phyloP scores from a whole-genome alignment of 257 asterid species.

The Linaria vulgaris region DNA sequence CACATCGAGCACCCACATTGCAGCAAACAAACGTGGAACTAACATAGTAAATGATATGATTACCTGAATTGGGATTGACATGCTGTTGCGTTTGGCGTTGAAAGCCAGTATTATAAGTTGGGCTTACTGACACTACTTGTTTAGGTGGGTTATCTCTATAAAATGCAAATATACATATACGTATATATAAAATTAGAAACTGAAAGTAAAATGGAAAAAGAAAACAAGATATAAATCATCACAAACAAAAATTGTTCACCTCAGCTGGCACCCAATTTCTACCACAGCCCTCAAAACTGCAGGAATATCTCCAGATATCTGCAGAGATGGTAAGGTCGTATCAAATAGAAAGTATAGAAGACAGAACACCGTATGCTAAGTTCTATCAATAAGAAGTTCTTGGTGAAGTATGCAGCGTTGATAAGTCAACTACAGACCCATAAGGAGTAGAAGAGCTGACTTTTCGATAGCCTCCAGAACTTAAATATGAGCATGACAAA shows the following conservation, averaged over 20 bases:
- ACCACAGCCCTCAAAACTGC: conserved; percentile 86
- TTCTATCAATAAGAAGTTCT: neutral
- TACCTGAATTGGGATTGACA: conserved; percentile 82
- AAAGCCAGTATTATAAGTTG: conserved; percentile 52
- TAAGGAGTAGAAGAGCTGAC: neutral
- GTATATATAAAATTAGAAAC: conserved; percentile 7
- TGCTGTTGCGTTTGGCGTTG: conserved; percentile 55
- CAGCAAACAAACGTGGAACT: conserved; percentile 26
- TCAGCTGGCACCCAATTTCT: conserved; percentile 85
- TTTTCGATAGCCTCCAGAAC: too few relatives aligned
- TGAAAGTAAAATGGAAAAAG: neutral
- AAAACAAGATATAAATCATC: conserved; percentile 10
- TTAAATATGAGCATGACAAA: too few relatives aligned
- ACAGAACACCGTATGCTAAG: neutral
- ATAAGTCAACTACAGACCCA: neutral
- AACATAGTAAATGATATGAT: conserved; percentile 23
- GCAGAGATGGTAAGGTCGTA: conserved; percentile 27
- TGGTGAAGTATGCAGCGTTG: neutral
- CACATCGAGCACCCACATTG: conserved; percentile 36
- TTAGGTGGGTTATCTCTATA: conserved; percentile 87
- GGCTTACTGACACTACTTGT: conserved; percentile 82
- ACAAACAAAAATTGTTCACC: conserved; percentile 42
- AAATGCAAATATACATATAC: conserved; percentile 16
- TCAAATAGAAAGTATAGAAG: conserved; percentile 5
- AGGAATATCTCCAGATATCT: conserved; percentile 86